These are phyloP conservation scores for Aaosphaeria arxii DNA, from an alignment of 2,329 filamentous ascomycete species.

Conservation along the genomic window DNA sequence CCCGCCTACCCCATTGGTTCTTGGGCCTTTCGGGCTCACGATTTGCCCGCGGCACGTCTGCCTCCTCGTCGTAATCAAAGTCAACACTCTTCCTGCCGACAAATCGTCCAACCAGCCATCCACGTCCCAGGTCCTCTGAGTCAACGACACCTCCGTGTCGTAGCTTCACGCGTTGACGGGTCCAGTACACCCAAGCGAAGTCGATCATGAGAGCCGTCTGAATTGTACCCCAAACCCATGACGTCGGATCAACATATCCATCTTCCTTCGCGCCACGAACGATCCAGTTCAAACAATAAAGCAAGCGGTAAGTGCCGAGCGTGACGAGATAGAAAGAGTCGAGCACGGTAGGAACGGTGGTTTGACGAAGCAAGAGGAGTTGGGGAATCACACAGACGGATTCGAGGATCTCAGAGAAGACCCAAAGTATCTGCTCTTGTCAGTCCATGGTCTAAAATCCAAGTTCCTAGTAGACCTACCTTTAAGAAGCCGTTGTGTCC, in stretches of 20 bases:
- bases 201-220: slow-evolving; percentile 90
- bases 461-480: slow-evolving; percentile 21
- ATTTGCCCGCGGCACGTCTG: slow-evolving; percentile 18
- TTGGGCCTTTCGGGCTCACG: slow-evolving; percentile 11
- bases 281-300: slow-evolving; percentile 94
- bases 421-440: slow-evolving; percentile 68
- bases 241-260: slow-evolving; percentile 63
- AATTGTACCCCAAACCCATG: slow-evolving; percentile 80
- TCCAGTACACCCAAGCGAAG: slow-evolving; percentile 97
- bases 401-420: slow-evolving; percentile 89
- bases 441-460: neutral
- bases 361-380: slow-evolving; percentile 86
- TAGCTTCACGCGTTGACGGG: slow-evolving; percentile 89
- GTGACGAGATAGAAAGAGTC: slow-evolving; percentile 93
- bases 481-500: slow-evolving; percentile 32
- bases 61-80: slow-evolving; percentile 54
- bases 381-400: slow-evolving; percentile 88
- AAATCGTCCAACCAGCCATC: slow-evolving; percentile 78
- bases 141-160: slow-evolving; percentile 85
- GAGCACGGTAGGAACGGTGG: slow-evolving; percentile 92
- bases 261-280: slow-evolving; percentile 59
- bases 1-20: slow-evolving; percentile 56
- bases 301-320: slow-evolving; percentile 79
- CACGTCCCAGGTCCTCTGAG: slow-evolving; percentile 78
- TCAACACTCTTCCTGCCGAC: slow-evolving; percentile 59